Percentiles rank a stretch among this genome's conserved stretches.
Conservation (phyloP, 768 basidiomycete species). For the Lactarius deliciosus region DNA sequence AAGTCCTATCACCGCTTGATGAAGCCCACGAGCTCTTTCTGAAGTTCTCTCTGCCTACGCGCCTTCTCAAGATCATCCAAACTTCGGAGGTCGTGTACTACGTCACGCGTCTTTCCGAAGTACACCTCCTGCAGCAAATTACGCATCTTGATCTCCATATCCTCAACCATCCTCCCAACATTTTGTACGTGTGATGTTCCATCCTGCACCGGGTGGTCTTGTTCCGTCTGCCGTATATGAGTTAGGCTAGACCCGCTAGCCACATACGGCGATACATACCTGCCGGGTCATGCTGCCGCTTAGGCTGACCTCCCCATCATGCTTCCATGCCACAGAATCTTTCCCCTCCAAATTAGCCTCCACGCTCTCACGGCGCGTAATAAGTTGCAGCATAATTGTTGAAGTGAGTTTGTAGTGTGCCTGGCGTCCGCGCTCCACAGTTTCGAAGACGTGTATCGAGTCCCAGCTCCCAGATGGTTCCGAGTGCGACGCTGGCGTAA, state of each 20-base stretch:
- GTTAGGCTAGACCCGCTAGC: not conserved
- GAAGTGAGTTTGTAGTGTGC: constrained; percentile 98
- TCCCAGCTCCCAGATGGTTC: constrained; percentile 93
- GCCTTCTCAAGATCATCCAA: constrained; percentile 83
- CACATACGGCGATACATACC: constrained; percentile 45
- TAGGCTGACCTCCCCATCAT: constrained; percentile 74
- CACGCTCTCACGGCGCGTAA: constrained; percentile 44
- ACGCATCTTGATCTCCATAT: constrained; percentile 99
- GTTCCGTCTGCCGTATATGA: constrained; percentile 62
- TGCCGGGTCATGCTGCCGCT: constrained; percentile 98
- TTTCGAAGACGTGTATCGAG: constrained; percentile 97
- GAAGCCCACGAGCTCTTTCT: constrained; percentile 87
- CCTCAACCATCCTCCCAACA: constrained; percentile 94
- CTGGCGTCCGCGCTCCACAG: constrained; percentile 84
- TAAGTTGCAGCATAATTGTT: constrained; percentile 92
- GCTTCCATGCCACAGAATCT: constrained; percentile 45
- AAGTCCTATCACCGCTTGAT: constrained; percentile 48
- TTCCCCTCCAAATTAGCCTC: constrained; percentile 38
- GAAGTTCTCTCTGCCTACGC: constrained; percentile 76
- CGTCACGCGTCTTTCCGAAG: constrained; percentile 95
- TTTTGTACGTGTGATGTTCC: constrained; percentile 86
- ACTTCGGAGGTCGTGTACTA: constrained; percentile 89
- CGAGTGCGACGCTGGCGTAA: constrained; percentile 52
- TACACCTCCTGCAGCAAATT: constrained; percentile 93
- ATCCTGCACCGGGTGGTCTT: constrained; percentile 82